phyloP scores from a whole-genome alignment of 768 basidiomycete genomes.

The Boletus vinaceobasis region DNA sequence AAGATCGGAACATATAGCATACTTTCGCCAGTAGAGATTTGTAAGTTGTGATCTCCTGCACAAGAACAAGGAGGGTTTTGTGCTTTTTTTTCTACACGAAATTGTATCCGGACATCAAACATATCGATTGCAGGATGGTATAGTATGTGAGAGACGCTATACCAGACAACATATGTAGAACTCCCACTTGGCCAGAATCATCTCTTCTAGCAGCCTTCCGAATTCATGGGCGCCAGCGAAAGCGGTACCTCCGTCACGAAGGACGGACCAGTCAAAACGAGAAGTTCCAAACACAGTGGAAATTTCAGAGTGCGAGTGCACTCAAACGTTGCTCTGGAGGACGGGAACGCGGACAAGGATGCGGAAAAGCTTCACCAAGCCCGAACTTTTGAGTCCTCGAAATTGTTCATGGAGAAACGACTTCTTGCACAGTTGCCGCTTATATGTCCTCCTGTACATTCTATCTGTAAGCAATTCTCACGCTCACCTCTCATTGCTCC shows the following conservation, averaged over 20 bases:
- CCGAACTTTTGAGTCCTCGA: constrained; percentile 92
- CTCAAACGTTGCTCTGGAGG: constrained; percentile 60
- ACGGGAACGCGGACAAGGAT: constrained; percentile 96
- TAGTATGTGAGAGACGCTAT: neutral
- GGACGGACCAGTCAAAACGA: constrained; percentile 44
- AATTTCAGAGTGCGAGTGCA: constrained; percentile 33
- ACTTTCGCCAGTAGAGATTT: constrained; percentile 72
- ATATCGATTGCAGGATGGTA: neutral
- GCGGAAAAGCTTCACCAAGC: constrained; percentile 75
- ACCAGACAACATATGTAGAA: constrained; percentile 30
- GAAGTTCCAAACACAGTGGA: constrained; percentile 31
- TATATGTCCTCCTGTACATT: constrained; percentile 27
- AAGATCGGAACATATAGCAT: neutral
- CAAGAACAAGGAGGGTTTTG: constrained; percentile 79
- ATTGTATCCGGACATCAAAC: neutral
- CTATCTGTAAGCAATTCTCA: constrained; percentile 46
- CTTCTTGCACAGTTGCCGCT: neutral
- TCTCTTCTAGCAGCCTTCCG: constrained; percentile 36
- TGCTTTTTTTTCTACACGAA: constrained; percentile 98
- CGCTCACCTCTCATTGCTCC: constrained; percentile 15
- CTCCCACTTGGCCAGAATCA: constrained; percentile 27
- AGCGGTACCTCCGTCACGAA: constrained; percentile 62
- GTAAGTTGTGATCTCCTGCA: constrained; percentile 61
- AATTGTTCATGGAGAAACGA: constrained; percentile 56
- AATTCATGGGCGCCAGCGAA: constrained; percentile 71